Evolutionary conservation across 1,284 basidiomycete species (phyloP).

Genomic region (Leccinum griseonigrum): DNA sequence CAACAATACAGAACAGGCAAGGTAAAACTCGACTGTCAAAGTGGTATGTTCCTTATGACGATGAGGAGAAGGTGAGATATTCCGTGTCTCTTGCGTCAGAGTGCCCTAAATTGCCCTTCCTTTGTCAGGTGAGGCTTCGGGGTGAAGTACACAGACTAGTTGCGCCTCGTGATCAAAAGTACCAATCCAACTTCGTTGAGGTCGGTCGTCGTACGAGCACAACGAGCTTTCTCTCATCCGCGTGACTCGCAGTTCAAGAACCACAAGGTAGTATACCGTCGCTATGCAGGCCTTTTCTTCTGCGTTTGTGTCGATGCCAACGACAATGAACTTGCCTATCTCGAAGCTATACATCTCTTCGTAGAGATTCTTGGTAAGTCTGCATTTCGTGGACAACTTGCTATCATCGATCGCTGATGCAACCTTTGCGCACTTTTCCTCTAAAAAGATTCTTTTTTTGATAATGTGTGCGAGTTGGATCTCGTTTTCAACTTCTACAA

Average conservation of each 20-base stretch:
- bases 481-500: constrained; percentile 99
- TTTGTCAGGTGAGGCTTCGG: constrained; percentile 74
- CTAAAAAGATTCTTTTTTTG: constrained; percentile 91
- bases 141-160: constrained; percentile 96
- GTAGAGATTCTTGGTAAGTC: constrained; percentile 93
- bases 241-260: constrained; percentile 74
- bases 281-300: constrained; percentile 98
- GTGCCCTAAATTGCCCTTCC: constrained; percentile 3
- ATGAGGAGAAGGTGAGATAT: constrained; percentile 84
- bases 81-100: background rate
- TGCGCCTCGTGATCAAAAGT: constrained; percentile 97
- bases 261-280: constrained; percentile 92
- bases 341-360: constrained; percentile 97
- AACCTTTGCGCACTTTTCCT: background rate
- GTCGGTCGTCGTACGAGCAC: constrained; percentile 44
- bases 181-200: constrained; percentile 99
- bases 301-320: constrained; percentile 97
- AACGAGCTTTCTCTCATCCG: constrained; percentile 2
- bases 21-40: constrained; percentile 97
- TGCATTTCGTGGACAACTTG: background rate
- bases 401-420: constrained; percentile 4
- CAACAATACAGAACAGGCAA: constrained; percentile 77
- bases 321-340: constrained; percentile 96
- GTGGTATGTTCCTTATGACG: constrained; percentile 96
- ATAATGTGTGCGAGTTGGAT: constrained; percentile 96